Evolutionary conservation across 1,139 yeast species (phyloP).

Genomic region (Candida sanyaensis): DNA sequence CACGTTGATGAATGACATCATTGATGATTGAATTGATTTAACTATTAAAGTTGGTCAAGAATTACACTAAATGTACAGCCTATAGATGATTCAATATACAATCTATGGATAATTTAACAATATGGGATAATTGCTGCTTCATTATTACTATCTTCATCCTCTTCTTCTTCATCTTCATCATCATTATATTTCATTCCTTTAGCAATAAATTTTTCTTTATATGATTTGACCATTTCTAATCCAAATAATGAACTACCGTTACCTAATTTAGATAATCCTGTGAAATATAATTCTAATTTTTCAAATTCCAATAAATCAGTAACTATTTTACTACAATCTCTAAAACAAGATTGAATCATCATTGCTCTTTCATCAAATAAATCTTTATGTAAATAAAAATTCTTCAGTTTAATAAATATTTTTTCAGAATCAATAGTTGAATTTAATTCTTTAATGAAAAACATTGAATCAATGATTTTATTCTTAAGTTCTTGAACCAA

Average conservation of each 20-base stretch:
- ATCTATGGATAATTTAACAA: not conserved
- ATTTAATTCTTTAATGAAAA: slow-evolving; percentile 30
- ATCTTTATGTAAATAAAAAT: slow-evolving; percentile 29
- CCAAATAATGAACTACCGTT: slow-evolving; percentile 39
- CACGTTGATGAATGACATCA: too few relatives aligned
- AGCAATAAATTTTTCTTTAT: slow-evolving; percentile 13
- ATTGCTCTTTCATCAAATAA: slow-evolving; percentile 36
- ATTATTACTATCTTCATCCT: slow-evolving; percentile 16
- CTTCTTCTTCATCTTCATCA: slow-evolving; percentile 14
- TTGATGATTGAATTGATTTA: too few relatives aligned
- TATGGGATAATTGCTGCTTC: not conserved
- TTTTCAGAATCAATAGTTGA: slow-evolving; percentile 7
- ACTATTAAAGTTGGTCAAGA: too few relatives aligned
- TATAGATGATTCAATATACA: too few relatives aligned
- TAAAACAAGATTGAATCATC: slow-evolving; percentile 40
- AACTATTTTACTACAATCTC: slow-evolving; percentile 26
- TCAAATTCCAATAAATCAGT: slow-evolving; percentile 26
- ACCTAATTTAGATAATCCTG: slow-evolving; percentile 38
- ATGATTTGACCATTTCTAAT: slow-evolving; percentile 21
- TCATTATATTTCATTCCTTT: slow-evolving; percentile 3
- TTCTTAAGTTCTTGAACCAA: slow-evolving; percentile 53
- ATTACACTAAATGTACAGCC: too few relatives aligned
- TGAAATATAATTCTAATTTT: slow-evolving; percentile 33
- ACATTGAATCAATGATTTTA: slow-evolving; percentile 43
- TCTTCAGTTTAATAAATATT: slow-evolving; percentile 29